Percentiles rank a stretch among this genome's conserved stretches.
Evolutionary conservation across 192 early-diverging fungal species (phyloP).

Genomic region (Mortierella hygrophila): DNA sequence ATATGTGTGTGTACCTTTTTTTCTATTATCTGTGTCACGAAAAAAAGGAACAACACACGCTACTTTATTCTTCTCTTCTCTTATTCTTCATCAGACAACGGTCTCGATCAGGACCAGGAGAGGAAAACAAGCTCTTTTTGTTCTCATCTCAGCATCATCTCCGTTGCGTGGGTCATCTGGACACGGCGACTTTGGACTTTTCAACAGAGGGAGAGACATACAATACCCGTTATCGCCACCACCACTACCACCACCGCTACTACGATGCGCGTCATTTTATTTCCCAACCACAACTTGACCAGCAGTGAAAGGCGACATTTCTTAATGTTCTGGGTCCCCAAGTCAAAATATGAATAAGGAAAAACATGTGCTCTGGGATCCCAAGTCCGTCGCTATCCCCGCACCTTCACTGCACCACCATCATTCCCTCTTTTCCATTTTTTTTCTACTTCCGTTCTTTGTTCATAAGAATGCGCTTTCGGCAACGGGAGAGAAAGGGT

Average conservation of each 20-base stretch:
- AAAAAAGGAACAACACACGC: background rate
- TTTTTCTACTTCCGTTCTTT: background rate
- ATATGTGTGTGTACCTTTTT: background rate
- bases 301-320: background rate
- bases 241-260: background rate
- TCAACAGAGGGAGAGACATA: background rate
- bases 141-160: background rate
- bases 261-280: background rate
- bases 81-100: conserved; percentile 4
- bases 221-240: background rate
- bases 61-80: background rate
- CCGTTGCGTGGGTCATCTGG: background rate
- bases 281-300: background rate
- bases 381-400: background rate
- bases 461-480: background rate
- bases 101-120: background rate
- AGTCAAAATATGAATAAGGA: background rate
- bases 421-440: too few species aligned
- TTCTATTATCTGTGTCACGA: background rate
- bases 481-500: background rate
- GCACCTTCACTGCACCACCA: background rate
- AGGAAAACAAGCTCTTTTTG: background rate
- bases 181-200: background rate
- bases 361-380: conserved; percentile 3
- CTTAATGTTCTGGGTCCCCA: conserved; percentile 2